Base-by-base conservation (phyloP, 2,329 filamentous ascomycete genomes). In the Trichoderma koningiopsis region DNA sequence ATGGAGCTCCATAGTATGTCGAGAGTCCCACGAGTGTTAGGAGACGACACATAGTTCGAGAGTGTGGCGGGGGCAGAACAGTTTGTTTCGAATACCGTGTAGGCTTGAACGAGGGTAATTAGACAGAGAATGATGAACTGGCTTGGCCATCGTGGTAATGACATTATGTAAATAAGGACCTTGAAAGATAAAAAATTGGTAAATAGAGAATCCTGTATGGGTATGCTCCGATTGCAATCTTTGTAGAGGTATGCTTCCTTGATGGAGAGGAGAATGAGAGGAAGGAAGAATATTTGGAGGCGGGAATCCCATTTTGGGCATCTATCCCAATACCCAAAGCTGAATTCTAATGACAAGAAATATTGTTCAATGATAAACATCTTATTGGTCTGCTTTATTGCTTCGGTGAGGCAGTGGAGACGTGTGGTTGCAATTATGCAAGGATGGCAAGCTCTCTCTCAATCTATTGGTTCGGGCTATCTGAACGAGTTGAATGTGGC, bases 1-100 rank as follows among this genome's bases (percentile, higher is more conserved):
- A 66, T 14, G 5, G 53, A 58, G 11, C 40, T 58, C 63, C 63
- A 66, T 5, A 66, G 27, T 3, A 66, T 66, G 14, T 66, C 40
- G 0, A 58, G 63, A 19, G 63, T 66, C 0, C 63, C 63, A 1
- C 63, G 53, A 49, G 63, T 24, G 2, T 66, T 58, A 1, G 63
- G 63, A 1, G 55, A 43, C 1, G 63, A 66, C 0, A 66, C 63
- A 37, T 13, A 66, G 3, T 52, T 58, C 1, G 52, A 29, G 1
- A 2, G 19, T n/a, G 14, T 22, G 3, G 0, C 3, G 3, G 63
- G 63, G 1, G 22, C 1, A 19, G 53, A 27, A 16, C 63, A 66
- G 1, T 31, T 66, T 0, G 63, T 66, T 2, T 66, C 22, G 3
- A 58, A 66, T 13, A 49, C 29, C 5, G 29, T 52, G 10, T 66